A percentile compares a stretch with the other conserved stretches of the same genome.
These are phyloP conservation scores for Leucosporidium scottii DNA, from an alignment of 768 basidiomycete genomes.

Conservation along the genomic window DNA sequence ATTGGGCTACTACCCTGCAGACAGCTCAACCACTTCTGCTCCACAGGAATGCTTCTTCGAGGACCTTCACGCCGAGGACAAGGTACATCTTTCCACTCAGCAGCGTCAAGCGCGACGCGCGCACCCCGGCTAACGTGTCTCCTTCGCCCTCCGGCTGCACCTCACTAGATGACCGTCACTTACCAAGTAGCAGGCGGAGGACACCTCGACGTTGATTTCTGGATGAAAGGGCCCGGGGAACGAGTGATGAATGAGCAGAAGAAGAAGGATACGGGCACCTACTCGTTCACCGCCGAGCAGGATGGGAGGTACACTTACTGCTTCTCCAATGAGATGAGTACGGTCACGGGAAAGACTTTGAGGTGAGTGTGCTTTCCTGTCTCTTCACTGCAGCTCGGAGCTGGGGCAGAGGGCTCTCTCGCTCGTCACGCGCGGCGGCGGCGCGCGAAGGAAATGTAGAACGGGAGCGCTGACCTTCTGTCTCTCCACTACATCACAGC, in stretches of 20 bases:
- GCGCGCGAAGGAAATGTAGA: conserved; percentile 7
- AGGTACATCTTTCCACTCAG: conserved; percentile 48
- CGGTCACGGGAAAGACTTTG: conserved; percentile 89
- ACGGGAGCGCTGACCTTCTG: conserved; percentile 1
- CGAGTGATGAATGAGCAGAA: conserved; percentile 67
- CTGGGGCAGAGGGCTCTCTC: conserved; percentile 21
- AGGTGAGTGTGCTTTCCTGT: conserved; percentile 51
- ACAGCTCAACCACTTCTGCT: too few relatives aligned
- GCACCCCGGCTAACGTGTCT: neutral
- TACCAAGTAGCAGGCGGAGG: conserved; percentile 98
- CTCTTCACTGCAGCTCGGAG: neutral
- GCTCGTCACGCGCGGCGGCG: too few relatives aligned
- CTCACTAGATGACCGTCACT: conserved; percentile 86
- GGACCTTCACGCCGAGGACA: conserved; percentile 83
- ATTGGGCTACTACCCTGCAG: too few relatives aligned
- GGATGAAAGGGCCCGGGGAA: conserved; percentile 72
- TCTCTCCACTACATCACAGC: conserved; percentile 44
- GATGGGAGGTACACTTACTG: conserved; percentile 91
- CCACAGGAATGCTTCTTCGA: conserved; percentile 93
- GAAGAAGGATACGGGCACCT: conserved; percentile 79
- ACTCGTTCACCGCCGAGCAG: conserved; percentile 74
- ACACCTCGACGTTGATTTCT: conserved; percentile 95
- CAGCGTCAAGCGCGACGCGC: neutral
- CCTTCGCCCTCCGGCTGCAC: neutral
- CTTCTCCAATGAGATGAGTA: conserved; percentile 98